These are phyloP conservation scores for Pichia sp. DNA, from an alignment of 1,139 yeast genomes.

Conservation along the genomic window DNA sequence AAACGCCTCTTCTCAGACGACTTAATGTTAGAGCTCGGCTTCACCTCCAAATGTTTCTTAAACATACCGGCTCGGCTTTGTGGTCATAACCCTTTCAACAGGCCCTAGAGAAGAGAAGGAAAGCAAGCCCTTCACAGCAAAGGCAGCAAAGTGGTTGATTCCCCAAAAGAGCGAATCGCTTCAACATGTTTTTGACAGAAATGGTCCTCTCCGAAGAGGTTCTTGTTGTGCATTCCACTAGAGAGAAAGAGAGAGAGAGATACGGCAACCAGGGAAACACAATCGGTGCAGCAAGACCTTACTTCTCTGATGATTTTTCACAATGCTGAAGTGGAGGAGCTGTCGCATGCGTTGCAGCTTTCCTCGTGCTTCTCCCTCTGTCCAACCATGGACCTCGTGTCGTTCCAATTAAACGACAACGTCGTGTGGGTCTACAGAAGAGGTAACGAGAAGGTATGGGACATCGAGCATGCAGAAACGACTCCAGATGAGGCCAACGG, in stretches of 20 bases:
- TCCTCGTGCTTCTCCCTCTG: constrained; percentile 42
- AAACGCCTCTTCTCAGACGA: constrained; percentile 74
- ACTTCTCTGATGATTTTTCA: background rate
- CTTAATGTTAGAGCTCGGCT: constrained; percentile 75
- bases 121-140: background rate
- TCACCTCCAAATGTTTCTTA: constrained; percentile 58
- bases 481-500: background rate
- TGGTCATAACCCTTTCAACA: background rate
- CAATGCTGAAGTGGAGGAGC: constrained; percentile 12
- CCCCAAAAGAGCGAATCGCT: background rate
- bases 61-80: constrained; percentile 47
- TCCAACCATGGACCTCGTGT: constrained; percentile 49
- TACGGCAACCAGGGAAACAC: too few species aligned
- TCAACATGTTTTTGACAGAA: background rate
- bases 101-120: background rate
- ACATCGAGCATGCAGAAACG: constrained; percentile 29
- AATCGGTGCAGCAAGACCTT: too few species aligned
- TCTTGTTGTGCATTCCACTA: background rate
- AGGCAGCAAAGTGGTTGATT: background rate
- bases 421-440: constrained; percentile 35
- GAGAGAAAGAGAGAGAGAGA: too few species aligned
- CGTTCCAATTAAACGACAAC: constrained; percentile 36
- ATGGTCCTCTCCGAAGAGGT: background rate
- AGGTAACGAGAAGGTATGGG: constrained; percentile 52
- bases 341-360: constrained; percentile 24